Evolutionary conservation across 106 monocot genomes (phyloP), one percentile per base, ranked within the genome.

Genomic region (Dendrobium chrysotoxum): DNA sequence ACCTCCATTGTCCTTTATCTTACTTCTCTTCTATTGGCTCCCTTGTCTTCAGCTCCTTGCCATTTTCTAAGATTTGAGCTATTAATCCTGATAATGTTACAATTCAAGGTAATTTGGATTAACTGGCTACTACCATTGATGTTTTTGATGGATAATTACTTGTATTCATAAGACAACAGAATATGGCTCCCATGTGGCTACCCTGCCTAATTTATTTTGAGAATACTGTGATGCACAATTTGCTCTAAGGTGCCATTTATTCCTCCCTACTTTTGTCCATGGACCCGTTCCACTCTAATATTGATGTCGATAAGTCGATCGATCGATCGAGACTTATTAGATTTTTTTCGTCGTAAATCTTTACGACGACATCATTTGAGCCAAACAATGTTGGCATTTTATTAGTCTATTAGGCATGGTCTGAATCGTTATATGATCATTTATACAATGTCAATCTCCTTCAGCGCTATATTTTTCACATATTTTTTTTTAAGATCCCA

Each of bases 171-270:
- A 42, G 74, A 74, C 39, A 74, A 74, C 41, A 74, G 39, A 74
- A 74, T 74, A 74, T 74, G 42, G 74, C 74, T 40, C 41, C 74
- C 74, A 74, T 74, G 74, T 74, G 74, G 28, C 74, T 40, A 4
- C n/a, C 74, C 21, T 40, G 21, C 74, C 41, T 74, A 40, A 74
- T 23, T 74, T 74, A 42, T 42, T 40, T 74, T 74, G 7, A 74
- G n/a, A 74, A 42, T 18, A 23, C 5, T 21, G 41, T 40, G 39
- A 21, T 74, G 40, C 74, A 74, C 21, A 42, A n/a, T 74, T 23
- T 74, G 74, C 74, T 41, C 74, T 42, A 74, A 74, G 39, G 74
- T 74, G 39, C 41, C 40, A 74, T 40, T 74, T 74, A 74, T n/a
- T 74, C 74, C 41, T 74, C 41, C 74, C 74, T 40, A 28, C 41